These are phyloP conservation scores for Trypanosoma rangeli DNA, from an alignment of 208 protist genomes.

Conservation along the genomic window DNA sequence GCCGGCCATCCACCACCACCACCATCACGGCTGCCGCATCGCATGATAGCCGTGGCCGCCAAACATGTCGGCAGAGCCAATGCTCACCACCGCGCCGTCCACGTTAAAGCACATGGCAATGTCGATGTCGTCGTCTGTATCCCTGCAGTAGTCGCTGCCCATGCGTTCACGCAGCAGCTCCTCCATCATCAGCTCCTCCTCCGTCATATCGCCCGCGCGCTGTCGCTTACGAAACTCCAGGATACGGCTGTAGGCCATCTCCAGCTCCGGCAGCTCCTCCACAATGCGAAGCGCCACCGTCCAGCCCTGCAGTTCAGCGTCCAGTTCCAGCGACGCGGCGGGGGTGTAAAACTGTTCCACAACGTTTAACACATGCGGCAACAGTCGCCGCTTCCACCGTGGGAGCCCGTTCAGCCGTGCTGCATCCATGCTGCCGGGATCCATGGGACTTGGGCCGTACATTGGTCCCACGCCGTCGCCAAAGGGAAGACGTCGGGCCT, in stretches of 20 bases:
- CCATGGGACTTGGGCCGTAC: not conserved
- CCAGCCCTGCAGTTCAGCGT: not conserved
- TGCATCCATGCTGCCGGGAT: slow-evolving; percentile 8
- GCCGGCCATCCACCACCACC: not conserved
- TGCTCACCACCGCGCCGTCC: slow-evolving; percentile 58
- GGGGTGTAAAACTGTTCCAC: slow-evolving; percentile 35
- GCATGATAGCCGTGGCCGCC: slow-evolving; percentile 75
- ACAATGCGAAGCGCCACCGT: slow-evolving; percentile 44
- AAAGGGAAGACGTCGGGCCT: slow-evolving; percentile 66
- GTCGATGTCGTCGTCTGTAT: slow-evolving; percentile 39
- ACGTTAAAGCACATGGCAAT: slow-evolving; percentile 79
- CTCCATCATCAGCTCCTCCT: slow-evolving; percentile 63
- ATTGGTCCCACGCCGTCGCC: not conserved
- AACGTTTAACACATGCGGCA: slow-evolving; percentile 51
- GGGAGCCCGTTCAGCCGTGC: slow-evolving; percentile 27
- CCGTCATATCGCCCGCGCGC: slow-evolving; percentile 13
- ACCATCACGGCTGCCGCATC: not conserved
- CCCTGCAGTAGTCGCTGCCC: slow-evolving; percentile 27
- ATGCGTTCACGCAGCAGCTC: slow-evolving; percentile 64
- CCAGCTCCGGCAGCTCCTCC: slow-evolving; percentile 58
- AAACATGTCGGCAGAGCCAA: slow-evolving; percentile 66
- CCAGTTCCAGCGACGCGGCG: not conserved
- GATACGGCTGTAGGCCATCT: slow-evolving; percentile 55
- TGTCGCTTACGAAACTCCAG: slow-evolving; percentile 19
- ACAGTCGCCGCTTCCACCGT: slow-evolving; percentile 60